Base-by-base conservation (phyloP, 257 asterid species). In the Solanum medicagineum region DNA sequence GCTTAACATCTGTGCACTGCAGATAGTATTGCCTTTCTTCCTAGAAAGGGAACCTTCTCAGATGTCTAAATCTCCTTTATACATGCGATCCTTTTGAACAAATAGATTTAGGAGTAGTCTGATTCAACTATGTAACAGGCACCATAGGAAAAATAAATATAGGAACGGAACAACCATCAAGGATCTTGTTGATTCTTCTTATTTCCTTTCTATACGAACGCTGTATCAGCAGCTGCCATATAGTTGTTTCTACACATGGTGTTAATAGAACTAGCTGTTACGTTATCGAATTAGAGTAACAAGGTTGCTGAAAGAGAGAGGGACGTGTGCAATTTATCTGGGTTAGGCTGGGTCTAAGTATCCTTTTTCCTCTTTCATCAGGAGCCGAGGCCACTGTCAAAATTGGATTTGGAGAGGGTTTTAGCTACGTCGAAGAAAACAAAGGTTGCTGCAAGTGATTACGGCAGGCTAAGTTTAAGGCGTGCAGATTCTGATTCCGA, bases 301-400 rank as follows among this genome's bases (percentile, higher is more conserved):
- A 53, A 79, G 83, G 83, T 16, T 51, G 47, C 49, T 79, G 26
- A 51, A 77, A 47, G 29, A 75, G 62, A 49, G 17, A 26, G 5
- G 59, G 47, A 10, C 65, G 3, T 77, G 16, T 10, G 59, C 62
- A 75, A 75, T 24, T 54, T 49, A 26, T 74, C 63, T 77, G 22
- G 65, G 26, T 60, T 24, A 49, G 26, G 20, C 14, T n/a, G 42
- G 32, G 42, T 24, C 36, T 83, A 24, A 83, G 2, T 49, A 17
- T 68, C 68, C 42, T 40, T 20, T 7, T 69, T 60, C 14, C 63
- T 42, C 69, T 56, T 81, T 16, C 69, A 79, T 55, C 89, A 95
- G 98, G 97, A 92, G 82, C 91, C 95, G 10, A 92, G 99, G 84
- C 91, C 93, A 75, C 90, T 95, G 87, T 74, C 93, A 2, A 92